phyloP scores from a whole-genome alignment of 2,329 filamentous ascomycete species.

The Myotisia sp. region DNA sequence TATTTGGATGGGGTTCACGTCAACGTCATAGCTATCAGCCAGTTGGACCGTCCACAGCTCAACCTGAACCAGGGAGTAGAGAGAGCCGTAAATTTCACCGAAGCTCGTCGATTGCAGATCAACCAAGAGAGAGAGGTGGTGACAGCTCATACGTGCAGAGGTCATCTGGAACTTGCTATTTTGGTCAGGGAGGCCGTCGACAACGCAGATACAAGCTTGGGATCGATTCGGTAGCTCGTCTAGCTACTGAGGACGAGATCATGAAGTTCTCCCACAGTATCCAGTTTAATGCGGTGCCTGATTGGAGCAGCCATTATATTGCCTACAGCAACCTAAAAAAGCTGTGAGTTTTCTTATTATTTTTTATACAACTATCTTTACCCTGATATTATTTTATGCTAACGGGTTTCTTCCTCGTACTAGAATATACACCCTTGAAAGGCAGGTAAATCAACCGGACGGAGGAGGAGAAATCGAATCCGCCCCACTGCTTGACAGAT shows the following conservation, averaged over 20 bases:
- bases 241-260: slow-evolving; percentile 57
- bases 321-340: slow-evolving; percentile 99
- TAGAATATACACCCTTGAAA: slow-evolving; percentile 92
- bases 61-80: no score
- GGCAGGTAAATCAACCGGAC: slow-evolving; percentile 51
- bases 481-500: slow-evolving; percentile 60
- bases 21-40: no score
- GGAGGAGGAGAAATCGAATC: slow-evolving; percentile 60
- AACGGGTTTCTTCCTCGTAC: not conserved
- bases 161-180: not conserved
- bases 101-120: no score
- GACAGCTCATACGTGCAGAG: not conserved
- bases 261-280: slow-evolving; percentile 99
- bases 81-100: no score
- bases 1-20: slow-evolving; percentile 3
- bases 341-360: slow-evolving; percentile 63
- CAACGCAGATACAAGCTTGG: slow-evolving; percentile 1
- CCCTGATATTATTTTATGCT: not conserved
- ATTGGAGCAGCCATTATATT: slow-evolving; percentile 97
- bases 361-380: slow-evolving; percentile 15
- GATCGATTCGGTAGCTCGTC: slow-evolving; percentile 25
- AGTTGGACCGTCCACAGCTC: no score
- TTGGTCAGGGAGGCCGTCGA: slow-evolving; percentile 1
- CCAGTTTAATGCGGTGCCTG: slow-evolving; percentile 98
- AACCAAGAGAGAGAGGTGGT: no score